Conservation (phyloP, 768 basidiomycete genomes). For the Cyclocybe cylindracea region DNA sequence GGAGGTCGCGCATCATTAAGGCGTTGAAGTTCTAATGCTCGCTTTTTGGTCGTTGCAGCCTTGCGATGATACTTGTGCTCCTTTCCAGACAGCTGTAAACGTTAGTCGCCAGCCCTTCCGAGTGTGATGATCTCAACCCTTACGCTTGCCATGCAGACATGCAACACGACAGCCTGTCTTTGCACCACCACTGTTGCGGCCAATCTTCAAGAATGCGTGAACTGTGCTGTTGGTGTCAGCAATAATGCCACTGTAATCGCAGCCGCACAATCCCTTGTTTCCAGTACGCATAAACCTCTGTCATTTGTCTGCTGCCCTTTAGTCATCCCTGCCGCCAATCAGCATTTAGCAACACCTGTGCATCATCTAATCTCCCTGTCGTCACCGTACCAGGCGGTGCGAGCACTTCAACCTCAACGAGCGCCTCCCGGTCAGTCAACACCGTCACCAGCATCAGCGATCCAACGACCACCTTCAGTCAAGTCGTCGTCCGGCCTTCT, state of each 20-base stretch:
- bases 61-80: background rate
- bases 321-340: background rate
- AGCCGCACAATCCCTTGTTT: slow-evolving; percentile 6
- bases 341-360: background rate
- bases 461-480: background rate
- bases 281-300: background rate
- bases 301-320: background rate
- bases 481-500: background rate
- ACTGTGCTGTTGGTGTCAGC: slow-evolving; percentile 4
- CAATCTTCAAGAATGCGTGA: slow-evolving; percentile 10
- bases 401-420: background rate
- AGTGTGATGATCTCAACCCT: background rate
- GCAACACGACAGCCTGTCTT: slow-evolving; percentile 8
- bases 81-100: background rate
- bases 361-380: background rate
- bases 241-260: slow-evolving; percentile 1
- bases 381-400: background rate
- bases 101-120: background rate
- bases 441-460: slow-evolving; percentile 1
- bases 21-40: too few relatives aligned
- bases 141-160: background rate
- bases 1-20: background rate
- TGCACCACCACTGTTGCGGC: slow-evolving; percentile 3
- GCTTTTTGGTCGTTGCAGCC: background rate
- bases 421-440: background rate